Conservation (phyloP, 2,329 filamentous ascomycete genomes). For the Chaetoscypha palmicola region DNA sequence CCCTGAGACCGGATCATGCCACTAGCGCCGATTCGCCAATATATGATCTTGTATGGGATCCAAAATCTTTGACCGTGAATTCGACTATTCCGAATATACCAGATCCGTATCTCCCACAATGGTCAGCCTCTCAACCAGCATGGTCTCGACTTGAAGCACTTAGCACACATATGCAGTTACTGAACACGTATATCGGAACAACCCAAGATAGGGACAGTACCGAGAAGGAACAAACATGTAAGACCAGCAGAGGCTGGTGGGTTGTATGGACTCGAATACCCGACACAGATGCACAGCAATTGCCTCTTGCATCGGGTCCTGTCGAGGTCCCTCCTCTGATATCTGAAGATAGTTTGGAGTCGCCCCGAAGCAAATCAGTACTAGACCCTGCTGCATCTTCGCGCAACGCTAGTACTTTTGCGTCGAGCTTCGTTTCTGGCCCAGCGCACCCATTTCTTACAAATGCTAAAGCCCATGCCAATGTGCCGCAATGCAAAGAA, state of each 20-base stretch:
- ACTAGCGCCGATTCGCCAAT: constrained; percentile 35
- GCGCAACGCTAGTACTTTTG: constrained; percentile 12
- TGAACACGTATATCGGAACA: constrained; percentile 48
- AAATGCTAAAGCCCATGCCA: neutral
- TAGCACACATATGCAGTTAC: constrained; percentile 57
- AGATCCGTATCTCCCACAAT: constrained; percentile 34
- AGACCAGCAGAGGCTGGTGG: constrained; percentile 64
- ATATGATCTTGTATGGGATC: constrained; percentile 58
- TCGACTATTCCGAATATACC: constrained; percentile 63
- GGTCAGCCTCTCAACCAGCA: constrained; percentile 16
- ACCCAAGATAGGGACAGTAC: constrained; percentile 29
- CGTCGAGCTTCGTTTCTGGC: constrained; percentile 18
- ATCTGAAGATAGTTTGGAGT: constrained; percentile 10
- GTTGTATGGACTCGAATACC: constrained; percentile 57
- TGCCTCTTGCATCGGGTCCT: constrained; percentile 1
- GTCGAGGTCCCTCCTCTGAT: constrained; percentile 10
- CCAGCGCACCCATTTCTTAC: constrained; percentile 28
- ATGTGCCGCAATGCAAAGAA: constrained; percentile 41
- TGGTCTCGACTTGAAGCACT: constrained; percentile 59
- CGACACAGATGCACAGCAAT: constrained; percentile 15
- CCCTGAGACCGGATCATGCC: constrained; percentile 38
- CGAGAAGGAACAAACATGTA: constrained; percentile 55
- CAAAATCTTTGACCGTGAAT: constrained; percentile 47
- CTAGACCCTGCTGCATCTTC: constrained; percentile 3
- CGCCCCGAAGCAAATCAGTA: neutral